phyloP scores from a whole-genome alignment of 169 alveolate species.

The Plasmodium berghei region DNA sequence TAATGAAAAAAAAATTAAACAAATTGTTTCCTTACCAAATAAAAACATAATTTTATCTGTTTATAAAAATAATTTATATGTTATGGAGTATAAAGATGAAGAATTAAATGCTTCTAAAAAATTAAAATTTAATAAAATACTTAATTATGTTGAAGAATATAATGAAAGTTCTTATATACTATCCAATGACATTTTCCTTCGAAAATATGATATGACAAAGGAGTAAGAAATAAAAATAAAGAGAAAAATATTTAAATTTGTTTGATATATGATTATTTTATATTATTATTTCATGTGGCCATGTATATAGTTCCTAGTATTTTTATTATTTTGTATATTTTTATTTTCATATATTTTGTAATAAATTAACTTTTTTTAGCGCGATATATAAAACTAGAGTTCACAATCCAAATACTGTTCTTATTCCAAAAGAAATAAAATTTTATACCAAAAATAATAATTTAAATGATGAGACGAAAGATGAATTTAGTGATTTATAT shows the following conservation, averaged over 20 bases:
- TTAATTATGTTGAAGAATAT: conserved; percentile 42
- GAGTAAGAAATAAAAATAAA: conserved; percentile 27
- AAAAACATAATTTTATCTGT: conserved; percentile 41
- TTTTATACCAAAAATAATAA: conserved; percentile 12
- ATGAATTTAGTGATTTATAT: conserved; percentile 5
- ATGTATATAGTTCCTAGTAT: neutral
- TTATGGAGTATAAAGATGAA: conserved; percentile 48
- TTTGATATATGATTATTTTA: neutral
- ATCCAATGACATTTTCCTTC: conserved; percentile 24
- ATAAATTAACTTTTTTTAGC: conserved; percentile 7
- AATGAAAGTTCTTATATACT: conserved; percentile 37
- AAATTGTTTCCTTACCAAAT: conserved; percentile 47
- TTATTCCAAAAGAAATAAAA: conserved; percentile 55
- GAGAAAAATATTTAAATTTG: neutral
- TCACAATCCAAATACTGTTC: conserved; percentile 4
- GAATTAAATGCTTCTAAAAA: conserved; percentile 37
- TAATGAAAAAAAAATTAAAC: conserved; percentile 49
- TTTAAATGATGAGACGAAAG: neutral
- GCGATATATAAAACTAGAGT: conserved; percentile 48
- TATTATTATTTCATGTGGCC: neutral
- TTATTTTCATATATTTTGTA: neutral
- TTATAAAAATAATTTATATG: conserved; percentile 20
- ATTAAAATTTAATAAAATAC: conserved; percentile 16
- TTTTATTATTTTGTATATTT: neutral
- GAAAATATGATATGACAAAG: conserved; percentile 47